Evolutionary conservation across 495 filamentous ascomycete species (phyloP).

Genomic region (Trichoderma virens): DNA sequence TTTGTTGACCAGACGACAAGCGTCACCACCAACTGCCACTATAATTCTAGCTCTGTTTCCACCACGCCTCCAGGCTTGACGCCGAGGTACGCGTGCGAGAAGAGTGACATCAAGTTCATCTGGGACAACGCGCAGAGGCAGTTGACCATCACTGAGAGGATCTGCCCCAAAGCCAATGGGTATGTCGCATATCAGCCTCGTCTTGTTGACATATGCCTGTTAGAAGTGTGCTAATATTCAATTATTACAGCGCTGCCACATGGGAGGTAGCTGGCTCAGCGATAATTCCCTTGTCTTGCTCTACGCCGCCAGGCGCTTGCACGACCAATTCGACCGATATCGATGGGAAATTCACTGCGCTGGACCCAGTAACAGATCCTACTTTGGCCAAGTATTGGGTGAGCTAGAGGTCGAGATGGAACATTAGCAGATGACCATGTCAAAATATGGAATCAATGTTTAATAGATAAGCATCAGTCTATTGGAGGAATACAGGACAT

Average conservation of each 20-base stretch:
- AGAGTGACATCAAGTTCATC: conserved; percentile 41
- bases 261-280: conserved; percentile 2
- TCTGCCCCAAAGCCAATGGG: conserved; percentile 18
- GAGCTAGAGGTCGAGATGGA: neutral
- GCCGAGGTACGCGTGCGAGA: conserved; percentile 22
- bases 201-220: neutral
- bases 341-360: neutral
- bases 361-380: neutral
- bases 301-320: neutral
- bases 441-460: neutral
- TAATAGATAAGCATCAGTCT: too few relatives aligned
- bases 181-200: conserved; percentile 6
- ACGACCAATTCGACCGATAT: conserved; percentile 8
- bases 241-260: neutral
- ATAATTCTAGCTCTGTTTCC: conserved; percentile 20
- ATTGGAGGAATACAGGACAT: too few relatives aligned
- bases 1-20: conserved; percentile 20
- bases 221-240: neutral
- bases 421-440: neutral
- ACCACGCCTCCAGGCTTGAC: conserved; percentile 17
- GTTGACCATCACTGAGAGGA: conserved; percentile 24
- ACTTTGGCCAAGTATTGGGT: neutral
- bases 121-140: conserved; percentile 30
- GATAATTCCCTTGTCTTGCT: conserved; percentile 5
- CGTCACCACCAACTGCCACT: conserved; percentile 21